phyloP scores from a whole-genome alignment of 768 basidiomycete genomes.

The button mushroom (Agaricus bisporus) region DNA sequence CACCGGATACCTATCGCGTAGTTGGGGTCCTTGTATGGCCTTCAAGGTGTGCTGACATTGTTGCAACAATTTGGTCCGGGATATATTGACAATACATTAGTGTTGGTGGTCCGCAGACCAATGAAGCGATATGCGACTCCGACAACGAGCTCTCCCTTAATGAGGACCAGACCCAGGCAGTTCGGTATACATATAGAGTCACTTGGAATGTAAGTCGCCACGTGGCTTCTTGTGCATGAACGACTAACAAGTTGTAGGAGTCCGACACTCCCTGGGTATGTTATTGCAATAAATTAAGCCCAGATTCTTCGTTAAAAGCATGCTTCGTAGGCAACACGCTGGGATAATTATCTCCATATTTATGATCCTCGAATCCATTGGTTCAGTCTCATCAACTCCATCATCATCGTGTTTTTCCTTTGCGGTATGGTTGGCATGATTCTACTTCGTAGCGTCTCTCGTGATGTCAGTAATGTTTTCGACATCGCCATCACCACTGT shows the following conservation, averaged over 20 bases:
- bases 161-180: constrained; percentile 51
- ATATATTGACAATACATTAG: constrained; percentile 27
- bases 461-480: constrained; percentile 58
- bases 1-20: constrained; percentile 68
- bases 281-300: neutral
- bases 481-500: neutral
- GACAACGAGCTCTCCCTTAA: constrained; percentile 41
- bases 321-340: constrained; percentile 71
- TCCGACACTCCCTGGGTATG: constrained; percentile 81
- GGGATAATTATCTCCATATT: constrained; percentile 95
- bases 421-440: constrained; percentile 93
- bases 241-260: constrained; percentile 39
- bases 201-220: constrained; percentile 67
- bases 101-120: constrained; percentile 56
- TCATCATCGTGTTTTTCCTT: constrained; percentile 87
- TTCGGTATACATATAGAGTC: constrained; percentile 86
- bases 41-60: constrained; percentile 26
- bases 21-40: constrained; percentile 91
- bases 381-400: constrained; percentile 91
- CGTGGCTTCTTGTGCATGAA: neutral
- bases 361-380: constrained; percentile 94
- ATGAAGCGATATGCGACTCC: constrained; percentile 44
- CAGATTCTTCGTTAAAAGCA: neutral
- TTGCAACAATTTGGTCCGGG: neutral
- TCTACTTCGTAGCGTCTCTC: constrained; percentile 75